A percentile compares a stretch with the other conserved stretches of the same genome.
These are phyloP conservation scores for Colletotrichum filicis DNA, from an alignment of 2,329 filamentous ascomycete species.

Conservation along the genomic window DNA sequence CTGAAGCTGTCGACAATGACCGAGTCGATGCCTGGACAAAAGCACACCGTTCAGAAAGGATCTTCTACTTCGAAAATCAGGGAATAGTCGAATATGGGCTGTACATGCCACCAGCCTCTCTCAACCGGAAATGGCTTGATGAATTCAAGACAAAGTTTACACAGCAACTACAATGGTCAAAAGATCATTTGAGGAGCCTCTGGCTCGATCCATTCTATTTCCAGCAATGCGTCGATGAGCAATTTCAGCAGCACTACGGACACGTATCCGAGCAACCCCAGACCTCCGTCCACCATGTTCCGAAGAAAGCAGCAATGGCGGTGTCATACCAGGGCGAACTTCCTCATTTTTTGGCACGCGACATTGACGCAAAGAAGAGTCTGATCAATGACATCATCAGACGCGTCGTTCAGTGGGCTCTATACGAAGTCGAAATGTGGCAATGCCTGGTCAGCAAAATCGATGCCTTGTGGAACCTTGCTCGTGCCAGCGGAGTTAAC, in stretches of 20 bases:
- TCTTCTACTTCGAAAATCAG: background rate
- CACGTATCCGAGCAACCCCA: background rate
- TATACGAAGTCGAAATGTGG: constrained; percentile 1
- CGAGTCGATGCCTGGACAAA: background rate
- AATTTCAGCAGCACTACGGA: constrained; percentile 7
- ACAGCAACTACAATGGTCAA: background rate
- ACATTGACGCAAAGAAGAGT: constrained; percentile 26
- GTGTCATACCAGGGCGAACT: background rate
- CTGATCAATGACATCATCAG: constrained; percentile 23
- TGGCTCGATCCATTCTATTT: constrained; percentile 2
- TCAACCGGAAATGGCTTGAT: background rate
- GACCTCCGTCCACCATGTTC: background rate
- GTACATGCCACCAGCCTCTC: background rate
- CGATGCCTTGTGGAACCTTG: background rate
- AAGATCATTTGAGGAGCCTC: background rate
- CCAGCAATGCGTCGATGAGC: background rate
- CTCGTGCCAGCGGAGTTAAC: background rate
- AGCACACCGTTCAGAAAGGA: background rate
- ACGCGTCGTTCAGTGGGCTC: background rate
- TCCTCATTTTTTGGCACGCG: background rate
- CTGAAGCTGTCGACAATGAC: background rate
- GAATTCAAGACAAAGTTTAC: background rate
- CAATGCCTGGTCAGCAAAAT: background rate
- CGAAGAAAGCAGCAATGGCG: background rate
- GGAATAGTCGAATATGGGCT: background rate